Conservation (phyloP, 2,329 filamentous ascomycete species). For the Clathrospora elynae region DNA sequence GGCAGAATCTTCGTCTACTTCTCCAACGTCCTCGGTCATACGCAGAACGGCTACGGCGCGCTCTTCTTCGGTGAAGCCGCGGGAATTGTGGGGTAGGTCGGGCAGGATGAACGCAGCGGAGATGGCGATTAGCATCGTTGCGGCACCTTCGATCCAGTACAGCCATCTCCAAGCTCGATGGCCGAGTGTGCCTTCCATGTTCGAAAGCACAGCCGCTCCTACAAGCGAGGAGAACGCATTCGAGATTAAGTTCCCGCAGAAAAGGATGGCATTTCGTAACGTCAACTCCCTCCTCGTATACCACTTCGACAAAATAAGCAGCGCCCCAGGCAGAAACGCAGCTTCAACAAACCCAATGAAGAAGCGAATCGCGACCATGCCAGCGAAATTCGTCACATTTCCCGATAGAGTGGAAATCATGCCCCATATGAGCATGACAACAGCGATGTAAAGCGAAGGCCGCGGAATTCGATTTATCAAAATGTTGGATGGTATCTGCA, state of each 20-base stretch:
- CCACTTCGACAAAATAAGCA: slow-evolving; percentile 69
- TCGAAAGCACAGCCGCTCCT: slow-evolving; percentile 49
- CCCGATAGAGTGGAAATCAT: slow-evolving; percentile 47
- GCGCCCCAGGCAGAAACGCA: slow-evolving; percentile 65
- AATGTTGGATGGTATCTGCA: slow-evolving; percentile 52
- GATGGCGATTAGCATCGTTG: slow-evolving; percentile 42
- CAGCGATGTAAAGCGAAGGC: slow-evolving; percentile 44
- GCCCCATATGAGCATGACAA: slow-evolving; percentile 49
- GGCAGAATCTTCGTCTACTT: slow-evolving; percentile 48
- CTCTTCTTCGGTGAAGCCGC: slow-evolving; percentile 56
- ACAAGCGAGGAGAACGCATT: slow-evolving; percentile 54
- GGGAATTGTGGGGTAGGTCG: slow-evolving; percentile 48
- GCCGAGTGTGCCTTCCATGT: slow-evolving; percentile 43
- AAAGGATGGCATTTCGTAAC: slow-evolving; percentile 48
- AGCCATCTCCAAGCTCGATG: slow-evolving; percentile 50
- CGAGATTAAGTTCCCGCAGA: slow-evolving; percentile 52
- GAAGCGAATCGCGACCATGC: slow-evolving; percentile 48
- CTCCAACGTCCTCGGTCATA: slow-evolving; percentile 58
- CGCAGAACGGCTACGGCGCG: slow-evolving; percentile 47
- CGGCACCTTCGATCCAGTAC: slow-evolving; percentile 49
- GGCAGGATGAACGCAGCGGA: slow-evolving; percentile 40
- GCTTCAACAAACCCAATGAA: slow-evolving; percentile 48
- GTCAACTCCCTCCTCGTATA: slow-evolving; percentile 63
- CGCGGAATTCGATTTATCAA: slow-evolving; percentile 47
- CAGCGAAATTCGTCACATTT: slow-evolving; percentile 39